Evolutionary conservation across 164 flowering plant species (phyloP), one percentile per base, ranked within the genome.

Genomic region (Magnolia officinalis): DNA sequence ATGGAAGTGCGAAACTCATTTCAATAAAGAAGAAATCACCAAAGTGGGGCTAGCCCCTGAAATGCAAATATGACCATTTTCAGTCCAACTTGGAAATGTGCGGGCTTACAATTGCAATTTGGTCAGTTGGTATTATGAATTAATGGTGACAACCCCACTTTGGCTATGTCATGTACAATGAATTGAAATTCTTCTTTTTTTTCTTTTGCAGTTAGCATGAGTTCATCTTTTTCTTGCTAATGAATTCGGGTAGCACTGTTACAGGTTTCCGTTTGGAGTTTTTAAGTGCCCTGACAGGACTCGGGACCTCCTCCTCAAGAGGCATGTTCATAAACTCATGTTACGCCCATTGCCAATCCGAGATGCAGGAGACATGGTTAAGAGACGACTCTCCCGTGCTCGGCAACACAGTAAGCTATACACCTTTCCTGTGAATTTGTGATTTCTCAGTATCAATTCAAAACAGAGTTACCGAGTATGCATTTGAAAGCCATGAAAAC

Each of bases 321-420:
- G 98, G 99, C 55, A 74, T 86, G 78, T 95, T 88, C 71, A 84
- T 93, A 50, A 89, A 93, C 79, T 86, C 96, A 14, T 95, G 99
- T 83, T 95, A 89, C 72, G 86, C 90, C 11, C 98, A 94, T 67
- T 95, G 98, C 88, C 99, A 95, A 81, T 84, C 97, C 7, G 98
- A 86, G 86, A 84, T 75, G 82, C 95, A 94, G 72, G 96, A 84
- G 79, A 87, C 91, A 19, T 95, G 99, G 99, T 78, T 90, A 10
- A 81, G 82, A 50, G 71, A 59, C 2, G 88, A 84, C 77, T 95
- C 98, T 55, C 97, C 98, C 0, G 67, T 75, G 71, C 78, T 93
- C 24, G 26, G 50, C 49, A 80, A 81, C 10, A 89, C 74, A n/a
- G 99, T 93, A 86, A 84, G 87, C 8, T 52, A 63, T 13, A 11